Evolutionary conservation across 2,329 filamentous ascomycete species (phyloP).

Genomic region (Coniochaeta ligniaria): DNA sequence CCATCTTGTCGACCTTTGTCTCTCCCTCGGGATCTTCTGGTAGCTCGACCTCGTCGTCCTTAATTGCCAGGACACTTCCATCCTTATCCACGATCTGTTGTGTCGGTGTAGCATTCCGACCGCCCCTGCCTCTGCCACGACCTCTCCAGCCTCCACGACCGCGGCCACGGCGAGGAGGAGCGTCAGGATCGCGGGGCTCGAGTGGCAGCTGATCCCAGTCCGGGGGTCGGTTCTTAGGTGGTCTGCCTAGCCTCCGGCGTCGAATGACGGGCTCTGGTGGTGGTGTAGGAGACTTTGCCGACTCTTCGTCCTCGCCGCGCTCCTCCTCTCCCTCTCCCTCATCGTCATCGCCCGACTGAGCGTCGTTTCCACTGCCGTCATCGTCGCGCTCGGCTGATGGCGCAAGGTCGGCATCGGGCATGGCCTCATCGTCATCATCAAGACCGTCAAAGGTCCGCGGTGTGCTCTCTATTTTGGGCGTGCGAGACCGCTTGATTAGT

Average conservation of each 20-base stretch:
- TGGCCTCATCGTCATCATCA: conserved; percentile 38
- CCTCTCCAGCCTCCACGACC: conserved; percentile 67
- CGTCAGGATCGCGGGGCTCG: conserved; percentile 45
- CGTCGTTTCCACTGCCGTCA: conserved; percentile 9
- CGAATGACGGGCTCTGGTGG: conserved; percentile 58
- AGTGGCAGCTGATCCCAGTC: conserved; percentile 63
- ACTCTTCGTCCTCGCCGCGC: conserved; percentile 30
- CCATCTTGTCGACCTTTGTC: conserved; percentile 85
- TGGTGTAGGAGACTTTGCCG: conserved; percentile 44
- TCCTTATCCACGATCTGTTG: conserved; percentile 90
- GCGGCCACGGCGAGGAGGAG: conserved; percentile 49
- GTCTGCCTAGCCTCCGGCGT: conserved; percentile 73
- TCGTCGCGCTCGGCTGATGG: conserved; percentile 20
- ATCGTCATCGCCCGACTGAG: conserved; percentile 36
- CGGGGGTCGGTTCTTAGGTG: conserved; percentile 75
- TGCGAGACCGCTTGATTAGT: background rate
- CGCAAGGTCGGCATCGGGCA: conserved; percentile 32
- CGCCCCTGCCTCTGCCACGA: conserved; percentile 54
- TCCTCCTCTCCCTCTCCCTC: conserved; percentile 19
- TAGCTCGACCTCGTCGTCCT: conserved; percentile 84
- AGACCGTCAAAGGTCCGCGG: conserved; percentile 34
- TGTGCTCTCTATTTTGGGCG: conserved; percentile 32
- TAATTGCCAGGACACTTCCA: conserved; percentile 83
- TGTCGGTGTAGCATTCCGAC: conserved; percentile 66
- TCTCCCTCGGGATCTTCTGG: conserved; percentile 85